Conservation (phyloP, 2,329 filamentous ascomycete genomes). For the Didymosphaeria variabile region DNA sequence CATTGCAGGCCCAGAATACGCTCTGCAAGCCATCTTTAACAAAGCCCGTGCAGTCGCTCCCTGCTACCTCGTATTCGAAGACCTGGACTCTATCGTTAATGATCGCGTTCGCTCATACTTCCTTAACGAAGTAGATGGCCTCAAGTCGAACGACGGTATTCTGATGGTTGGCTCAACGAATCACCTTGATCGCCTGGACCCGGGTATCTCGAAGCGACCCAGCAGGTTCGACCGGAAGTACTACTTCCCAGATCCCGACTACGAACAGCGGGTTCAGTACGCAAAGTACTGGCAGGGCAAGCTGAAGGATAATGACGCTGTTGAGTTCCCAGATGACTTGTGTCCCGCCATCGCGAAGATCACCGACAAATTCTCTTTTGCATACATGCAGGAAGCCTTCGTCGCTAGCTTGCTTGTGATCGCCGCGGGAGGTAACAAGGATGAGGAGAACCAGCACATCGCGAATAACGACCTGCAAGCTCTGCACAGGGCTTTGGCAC, state of each 20-base stretch:
- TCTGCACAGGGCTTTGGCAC: constrained; percentile 15
- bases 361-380: constrained; percentile 56
- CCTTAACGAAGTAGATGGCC: constrained; percentile 76
- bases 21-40: constrained; percentile 46
- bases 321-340: constrained; percentile 54
- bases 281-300: constrained; percentile 57
- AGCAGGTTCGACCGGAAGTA: constrained; percentile 59
- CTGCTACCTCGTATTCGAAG: constrained; percentile 76
- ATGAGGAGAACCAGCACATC: constrained; percentile 31
- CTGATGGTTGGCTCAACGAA: constrained; percentile 75
- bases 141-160: constrained; percentile 75
- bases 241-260: constrained; percentile 53
- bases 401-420: constrained; percentile 52
- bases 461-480: constrained; percentile 21
- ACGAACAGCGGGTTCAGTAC: constrained; percentile 52
- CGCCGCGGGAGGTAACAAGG: constrained; percentile 33
- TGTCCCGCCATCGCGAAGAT: constrained; percentile 52
- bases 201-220: constrained; percentile 64
- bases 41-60: constrained; percentile 71
- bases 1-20: constrained; percentile 63
- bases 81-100: constrained; percentile 72
- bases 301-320: constrained; percentile 45
- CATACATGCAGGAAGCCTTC: constrained; percentile 58
- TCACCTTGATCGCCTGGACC: constrained; percentile 70
- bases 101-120: constrained; percentile 72